Base-by-base conservation (phyloP, 345 rosid species). In the Arabidopsis suecica region DNA sequence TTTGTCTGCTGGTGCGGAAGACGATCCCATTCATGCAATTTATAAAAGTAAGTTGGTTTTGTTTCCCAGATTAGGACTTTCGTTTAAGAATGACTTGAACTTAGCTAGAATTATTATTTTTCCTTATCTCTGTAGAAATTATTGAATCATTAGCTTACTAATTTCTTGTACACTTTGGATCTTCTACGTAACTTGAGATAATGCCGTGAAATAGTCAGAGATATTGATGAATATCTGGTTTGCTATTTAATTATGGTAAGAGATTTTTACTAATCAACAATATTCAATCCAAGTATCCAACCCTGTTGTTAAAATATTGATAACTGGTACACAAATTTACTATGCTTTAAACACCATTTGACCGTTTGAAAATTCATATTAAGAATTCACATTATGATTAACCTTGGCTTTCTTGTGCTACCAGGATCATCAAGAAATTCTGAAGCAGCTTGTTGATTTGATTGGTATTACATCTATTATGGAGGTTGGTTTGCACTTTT, bases 381-480 rank as follows among this genome's bases (percentile, higher is more conserved):
- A 36, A 57, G 48, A 65, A 33, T 33, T 66, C 44, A 58, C 13
- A 18, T 65, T 66, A 41, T 72, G 50, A 59, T 66, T 72, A 50
- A 78, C 41, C 64, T 72, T 36, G 57, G 28, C 42, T 60, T 66
- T 72, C 69, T 72, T 23, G 40, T 78, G 81, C 60, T 67, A 72
- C 65, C 89, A 93, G 98, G 88, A 81, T 70, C 97, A 88, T 83
- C 92, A 79, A 77, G 90, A 82, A 73, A 83, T 93, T 79, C 74
- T 93, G 65, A 73, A 77, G 74, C 88, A 71, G 66, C 80, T 93
- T 69, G 92, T 93, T 56, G 98, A 91, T 71, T 86, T 93, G 65
- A 87, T 93, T 83, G 97, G 98, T 72, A 91, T 87, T 61, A 93
- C 98, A 25, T 93, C 98, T 49, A 82, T 93, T 50, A 89, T 93